Base-by-base conservation (phyloP, 2,329 filamentous ascomycete species). In the Exutisphaerella laricina region DNA sequence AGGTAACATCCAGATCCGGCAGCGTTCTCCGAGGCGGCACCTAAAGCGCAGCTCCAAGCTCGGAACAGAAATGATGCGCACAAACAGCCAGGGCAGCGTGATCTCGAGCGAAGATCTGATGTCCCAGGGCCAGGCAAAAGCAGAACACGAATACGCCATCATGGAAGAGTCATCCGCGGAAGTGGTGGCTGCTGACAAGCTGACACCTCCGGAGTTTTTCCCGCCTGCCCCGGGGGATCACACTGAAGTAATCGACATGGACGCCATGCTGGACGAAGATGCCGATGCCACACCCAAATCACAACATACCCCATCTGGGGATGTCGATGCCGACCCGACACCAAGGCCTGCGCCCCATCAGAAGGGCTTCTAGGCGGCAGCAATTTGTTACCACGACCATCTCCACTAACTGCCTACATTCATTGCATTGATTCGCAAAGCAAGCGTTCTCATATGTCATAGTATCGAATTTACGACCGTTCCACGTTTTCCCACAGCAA, bases 11-110 rank as follows among this genome's bases (percentile, higher is more conserved):
- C 47, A 71, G 68, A 66, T 84, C 65, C 71, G 73, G 26, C 74
- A 85, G 17, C 83, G 85, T 9, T 85, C 84, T 7, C 58, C 57
- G 10, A 67, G 64, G 46, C 58, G 66, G 12, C 60, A 66, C n/a
- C 60, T 66, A 10, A 70, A 70, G 39, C 66, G 68, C 2, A 65
- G 64, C 41, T 95, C 88, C 0, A 96, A 95, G 65, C 77, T 97
- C 2, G 88, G 88, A 1, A 92, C 88, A 37, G 90, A 97, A 65
- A 96, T 97, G 90, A 90, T 96, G 87, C 81, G 90, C 35, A 94
- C 90, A 14, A 35, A 23, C 7, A 95, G 88, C 59, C 84, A 90
- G 56, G 90, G 94, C 36, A 95, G 89, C 58, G 78, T 73, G 29
- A 67, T 74, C 33, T 73, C 70, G 5, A 62, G 69, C 20, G 71